Conservation (phyloP, 345 rosid genomes). For the Carallia brachiata region DNA sequence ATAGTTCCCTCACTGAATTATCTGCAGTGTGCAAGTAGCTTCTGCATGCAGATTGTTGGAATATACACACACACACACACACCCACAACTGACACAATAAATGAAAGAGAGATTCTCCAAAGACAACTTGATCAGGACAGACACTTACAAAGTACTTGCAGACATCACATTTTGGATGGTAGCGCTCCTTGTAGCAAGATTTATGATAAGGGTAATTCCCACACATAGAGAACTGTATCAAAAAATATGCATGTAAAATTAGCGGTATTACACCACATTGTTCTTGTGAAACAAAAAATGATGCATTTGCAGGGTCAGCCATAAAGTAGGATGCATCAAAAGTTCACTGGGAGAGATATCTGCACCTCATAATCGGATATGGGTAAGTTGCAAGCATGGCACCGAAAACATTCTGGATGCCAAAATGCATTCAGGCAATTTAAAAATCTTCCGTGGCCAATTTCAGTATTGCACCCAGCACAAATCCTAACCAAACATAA, state of each 20-base stretch:
- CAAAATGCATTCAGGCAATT: slow-evolving; percentile 35
- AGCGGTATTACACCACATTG: slow-evolving; percentile 8
- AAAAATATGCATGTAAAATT: slow-evolving; percentile 18
- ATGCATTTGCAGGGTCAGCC: slow-evolving; percentile 10
- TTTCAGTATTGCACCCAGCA: slow-evolving; percentile 35
- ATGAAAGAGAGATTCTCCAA: background rate
- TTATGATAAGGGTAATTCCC: slow-evolving; percentile 34
- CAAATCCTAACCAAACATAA: slow-evolving; percentile 21
- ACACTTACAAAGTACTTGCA: slow-evolving; percentile 35
- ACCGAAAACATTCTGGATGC: slow-evolving; percentile 38
- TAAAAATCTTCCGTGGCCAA: slow-evolving; percentile 36
- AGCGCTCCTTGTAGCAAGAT: slow-evolving; percentile 33
- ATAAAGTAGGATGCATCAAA: background rate
- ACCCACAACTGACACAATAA: background rate
- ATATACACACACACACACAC: no score
- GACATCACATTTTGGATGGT: slow-evolving; percentile 36
- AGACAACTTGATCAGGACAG: background rate
- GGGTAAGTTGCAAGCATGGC: slow-evolving; percentile 29
- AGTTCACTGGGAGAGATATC: background rate
- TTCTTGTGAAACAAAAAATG: slow-evolving; percentile 3
- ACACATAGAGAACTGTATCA: slow-evolving; percentile 28
- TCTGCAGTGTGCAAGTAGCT: no score
- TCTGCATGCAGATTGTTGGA: no score
- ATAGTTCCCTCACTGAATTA: no score
- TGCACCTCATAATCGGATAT: slow-evolving; percentile 34